Percentiles rank a stretch among this genome's conserved stretches.
Evolutionary conservation across 2,329 filamentous ascomycete species (phyloP).

Genomic region (Stachybotrys elegans): DNA sequence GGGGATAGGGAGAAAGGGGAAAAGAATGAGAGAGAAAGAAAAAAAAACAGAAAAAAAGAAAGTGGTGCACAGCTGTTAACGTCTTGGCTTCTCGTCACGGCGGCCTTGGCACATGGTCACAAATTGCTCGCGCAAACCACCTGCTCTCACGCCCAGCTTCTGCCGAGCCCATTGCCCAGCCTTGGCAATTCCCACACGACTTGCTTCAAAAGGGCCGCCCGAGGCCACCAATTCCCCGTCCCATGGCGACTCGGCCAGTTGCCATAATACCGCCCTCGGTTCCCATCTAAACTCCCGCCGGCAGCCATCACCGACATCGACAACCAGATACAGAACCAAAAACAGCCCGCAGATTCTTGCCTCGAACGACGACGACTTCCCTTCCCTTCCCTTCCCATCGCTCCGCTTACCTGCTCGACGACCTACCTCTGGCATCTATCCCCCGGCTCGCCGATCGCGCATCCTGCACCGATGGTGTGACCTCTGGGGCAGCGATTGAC

Average conservation of each 20-base stretch:
- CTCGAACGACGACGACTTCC: no score
- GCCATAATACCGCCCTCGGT: no score
- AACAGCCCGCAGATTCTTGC: not conserved
- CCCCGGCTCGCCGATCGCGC: no score
- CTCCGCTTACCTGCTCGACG: no score
- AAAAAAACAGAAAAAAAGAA: not conserved
- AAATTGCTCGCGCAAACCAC: not conserved
- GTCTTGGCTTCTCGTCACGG: no score
- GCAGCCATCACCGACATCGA: not conserved
- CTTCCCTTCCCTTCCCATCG: no score
- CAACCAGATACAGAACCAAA: not conserved
- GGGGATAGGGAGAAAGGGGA: not conserved
- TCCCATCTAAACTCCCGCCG: not conserved
- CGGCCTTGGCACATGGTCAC: conserved; percentile 1
- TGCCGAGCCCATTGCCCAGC: conserved; percentile 1
- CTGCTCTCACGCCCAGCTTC: not conserved
- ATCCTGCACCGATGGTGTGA: no score
- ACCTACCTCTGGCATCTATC: no score
- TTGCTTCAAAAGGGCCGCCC: not conserved
- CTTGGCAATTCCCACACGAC: conserved; percentile 1
- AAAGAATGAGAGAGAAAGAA: not conserved
- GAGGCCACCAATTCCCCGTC: no score
- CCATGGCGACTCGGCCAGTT: no score
- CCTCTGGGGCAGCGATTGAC: no score
- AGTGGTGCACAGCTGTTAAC: no score